These are phyloP conservation scores for Gastrolobium villosum DNA, from an alignment of 306 rosid species.

Conservation along the genomic window DNA sequence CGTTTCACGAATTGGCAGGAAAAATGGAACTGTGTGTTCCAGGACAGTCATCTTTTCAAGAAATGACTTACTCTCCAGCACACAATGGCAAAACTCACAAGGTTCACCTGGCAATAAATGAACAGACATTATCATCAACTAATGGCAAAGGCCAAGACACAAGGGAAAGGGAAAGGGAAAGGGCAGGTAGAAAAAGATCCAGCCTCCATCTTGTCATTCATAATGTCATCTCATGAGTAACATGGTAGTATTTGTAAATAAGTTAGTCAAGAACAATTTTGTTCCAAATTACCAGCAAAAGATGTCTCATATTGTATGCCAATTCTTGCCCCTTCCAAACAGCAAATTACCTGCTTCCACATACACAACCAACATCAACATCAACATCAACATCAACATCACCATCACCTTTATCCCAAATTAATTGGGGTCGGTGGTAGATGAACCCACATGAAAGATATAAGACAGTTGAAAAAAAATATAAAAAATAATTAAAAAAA, in stretches of 20 bases:
- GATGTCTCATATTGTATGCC: slow-evolving; percentile 92
- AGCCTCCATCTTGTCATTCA: slow-evolving; percentile 49
- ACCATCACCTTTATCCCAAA: too few species aligned
- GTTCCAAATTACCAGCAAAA: slow-evolving; percentile 78
- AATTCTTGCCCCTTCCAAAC: slow-evolving; percentile 95
- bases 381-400: too few species aligned
- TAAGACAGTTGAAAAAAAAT: too few species aligned
- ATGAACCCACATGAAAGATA: too few species aligned
- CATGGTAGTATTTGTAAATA: neutral
- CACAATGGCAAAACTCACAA: slow-evolving; percentile 87
- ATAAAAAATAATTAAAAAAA: too few species aligned
- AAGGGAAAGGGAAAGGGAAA: slow-evolving; percentile 2
- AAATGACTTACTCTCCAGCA: slow-evolving; percentile 96
- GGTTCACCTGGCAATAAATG: slow-evolving; percentile 74
- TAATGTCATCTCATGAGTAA: slow-evolving; percentile 19
- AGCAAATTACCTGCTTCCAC: slow-evolving; percentile 79
- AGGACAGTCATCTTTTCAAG: slow-evolving; percentile 94
- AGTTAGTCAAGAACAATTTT: slow-evolving; percentile 33
- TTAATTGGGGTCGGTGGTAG: too few species aligned
- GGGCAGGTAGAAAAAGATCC: slow-evolving; percentile 23
- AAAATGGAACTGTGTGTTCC: slow-evolving; percentile 94
- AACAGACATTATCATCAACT: slow-evolving; percentile 34
- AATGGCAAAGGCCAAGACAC: slow-evolving; percentile 40
- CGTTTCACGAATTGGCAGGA: slow-evolving; percentile 84
- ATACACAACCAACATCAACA: slow-evolving; percentile 42